These are phyloP conservation scores for Pachysandra terminalis DNA, from an alignment of 164 flowering plant species.

Conservation along the genomic window DNA sequence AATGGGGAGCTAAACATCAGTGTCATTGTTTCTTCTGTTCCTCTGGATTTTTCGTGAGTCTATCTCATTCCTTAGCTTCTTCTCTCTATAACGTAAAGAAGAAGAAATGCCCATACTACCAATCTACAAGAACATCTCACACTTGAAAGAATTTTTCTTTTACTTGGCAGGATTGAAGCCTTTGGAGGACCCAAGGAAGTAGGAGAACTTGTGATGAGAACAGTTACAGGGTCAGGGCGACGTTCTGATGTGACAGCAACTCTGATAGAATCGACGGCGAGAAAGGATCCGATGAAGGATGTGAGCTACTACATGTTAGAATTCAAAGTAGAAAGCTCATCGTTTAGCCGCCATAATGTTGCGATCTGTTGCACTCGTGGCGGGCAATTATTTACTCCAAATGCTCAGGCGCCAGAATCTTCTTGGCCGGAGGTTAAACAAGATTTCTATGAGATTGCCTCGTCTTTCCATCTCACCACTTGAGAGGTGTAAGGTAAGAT, in stretches of 20 bases:
- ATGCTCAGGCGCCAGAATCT: constrained; percentile 85
- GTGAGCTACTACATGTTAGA: constrained; percentile 75
- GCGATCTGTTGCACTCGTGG: constrained; percentile 64
- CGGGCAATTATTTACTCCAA: constrained; percentile 66
- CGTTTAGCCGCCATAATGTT: constrained; percentile 73
- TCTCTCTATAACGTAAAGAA: no score
- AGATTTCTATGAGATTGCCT: constrained; percentile 52
- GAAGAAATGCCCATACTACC: no score
- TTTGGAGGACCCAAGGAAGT: constrained; percentile 87
- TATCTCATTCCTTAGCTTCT: background rate
- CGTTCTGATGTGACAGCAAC: constrained; percentile 54
- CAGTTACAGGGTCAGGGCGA: constrained; percentile 47
- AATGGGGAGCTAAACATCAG: constrained; percentile 94
- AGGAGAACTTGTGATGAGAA: constrained; percentile 69
- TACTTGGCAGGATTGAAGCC: constrained; percentile 61
- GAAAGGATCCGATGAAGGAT: constrained; percentile 44
- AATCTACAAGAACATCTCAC: no score
- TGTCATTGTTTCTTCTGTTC: constrained; percentile 78
- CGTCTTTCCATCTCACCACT: constrained; percentile 54
- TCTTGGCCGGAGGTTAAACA: constrained; percentile 57
- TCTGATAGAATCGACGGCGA: constrained; percentile 45
- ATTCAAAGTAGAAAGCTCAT: constrained; percentile 69
- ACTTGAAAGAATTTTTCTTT: background rate
- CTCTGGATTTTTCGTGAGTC: constrained; percentile 82
- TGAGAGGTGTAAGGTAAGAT: no score